Percentiles rank a stretch among this genome's conserved stretches.
phyloP scores from a whole-genome alignment of 352 stramenopile species.

The Pilasporangium apinafurcum region DNA sequence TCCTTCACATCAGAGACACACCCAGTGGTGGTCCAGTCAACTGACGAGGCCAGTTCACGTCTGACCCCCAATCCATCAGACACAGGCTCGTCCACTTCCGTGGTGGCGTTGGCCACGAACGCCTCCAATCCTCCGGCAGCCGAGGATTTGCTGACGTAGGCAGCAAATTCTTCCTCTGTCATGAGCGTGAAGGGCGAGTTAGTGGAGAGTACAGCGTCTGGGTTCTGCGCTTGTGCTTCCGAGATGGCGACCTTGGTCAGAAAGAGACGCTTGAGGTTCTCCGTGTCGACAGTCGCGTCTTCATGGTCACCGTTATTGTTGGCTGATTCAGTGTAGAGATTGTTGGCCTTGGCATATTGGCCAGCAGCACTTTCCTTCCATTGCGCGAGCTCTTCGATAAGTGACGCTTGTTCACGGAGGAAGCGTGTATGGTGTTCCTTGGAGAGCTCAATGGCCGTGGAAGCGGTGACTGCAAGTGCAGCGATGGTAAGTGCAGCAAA shows the following conservation, averaged over 20 bases:
- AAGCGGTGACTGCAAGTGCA: too few relatives aligned
- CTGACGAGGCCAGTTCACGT: conserved; percentile 1
- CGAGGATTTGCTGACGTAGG: conserved; percentile 40
- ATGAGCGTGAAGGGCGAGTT: conserved; percentile 71
- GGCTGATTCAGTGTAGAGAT: conserved; percentile 15
- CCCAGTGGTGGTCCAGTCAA: conserved; percentile 55
- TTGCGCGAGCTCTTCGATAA: conserved; percentile 28
- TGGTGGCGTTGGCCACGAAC: not conserved
- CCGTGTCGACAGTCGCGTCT: conserved; percentile 12
- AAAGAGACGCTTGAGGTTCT: conserved; percentile 53
- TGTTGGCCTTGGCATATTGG: conserved; percentile 35
- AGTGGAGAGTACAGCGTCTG: conserved; percentile 53
- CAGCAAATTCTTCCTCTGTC: conserved; percentile 58
- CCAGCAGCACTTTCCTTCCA: conserved; percentile 56
- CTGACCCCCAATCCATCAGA: too few relatives aligned
- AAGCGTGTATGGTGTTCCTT: conserved; percentile 33
- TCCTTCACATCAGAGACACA: conserved; percentile 79
- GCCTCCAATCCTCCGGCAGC: conserved; percentile 4
- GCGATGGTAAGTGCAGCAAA: too few relatives aligned
- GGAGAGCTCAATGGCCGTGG: conserved; percentile 10
- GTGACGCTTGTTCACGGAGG: conserved; percentile 25
- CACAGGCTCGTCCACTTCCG: too few relatives aligned
- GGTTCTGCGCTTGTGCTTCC: conserved; percentile 38
- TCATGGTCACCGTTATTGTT: conserved; percentile 4
- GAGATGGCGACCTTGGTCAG: conserved; percentile 56